These are phyloP conservation scores for Kwoniella botswanensis DNA, from an alignment of 768 basidiomycete genomes.

Conservation along the genomic window DNA sequence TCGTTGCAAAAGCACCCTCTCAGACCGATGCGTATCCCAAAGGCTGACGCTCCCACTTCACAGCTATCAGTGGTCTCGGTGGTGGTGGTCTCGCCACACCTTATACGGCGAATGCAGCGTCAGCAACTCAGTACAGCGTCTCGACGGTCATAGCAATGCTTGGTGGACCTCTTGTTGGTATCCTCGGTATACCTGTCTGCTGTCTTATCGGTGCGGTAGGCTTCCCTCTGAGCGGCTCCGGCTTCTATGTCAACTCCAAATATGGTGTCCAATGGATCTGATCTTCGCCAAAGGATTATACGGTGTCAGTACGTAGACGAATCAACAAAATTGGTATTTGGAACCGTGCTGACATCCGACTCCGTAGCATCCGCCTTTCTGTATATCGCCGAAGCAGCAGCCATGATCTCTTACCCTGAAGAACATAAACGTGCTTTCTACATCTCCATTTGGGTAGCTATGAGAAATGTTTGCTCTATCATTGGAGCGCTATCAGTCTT, in stretches of 20 bases:
- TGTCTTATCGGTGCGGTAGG: slow-evolving; percentile 29
- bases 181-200: slow-evolving; percentile 39
- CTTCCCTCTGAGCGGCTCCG: slow-evolving; percentile 27
- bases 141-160: slow-evolving; percentile 30
- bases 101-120: slow-evolving; percentile 30
- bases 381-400: slow-evolving; percentile 18
- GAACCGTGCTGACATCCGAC: neutral
- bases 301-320: slow-evolving; percentile 5
- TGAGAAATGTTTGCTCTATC: slow-evolving; percentile 19
- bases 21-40: no score
- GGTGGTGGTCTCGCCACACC: slow-evolving; percentile 38
- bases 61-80: slow-evolving; percentile 16
- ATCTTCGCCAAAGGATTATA: slow-evolving; percentile 14
- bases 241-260: slow-evolving; percentile 28
- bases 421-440: slow-evolving; percentile 10
- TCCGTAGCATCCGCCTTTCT: slow-evolving; percentile 16
- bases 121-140: slow-evolving; percentile 23
- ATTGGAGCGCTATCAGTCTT: slow-evolving; percentile 17
- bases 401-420: slow-evolving; percentile 17
- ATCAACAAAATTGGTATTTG: neutral
- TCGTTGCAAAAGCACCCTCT: no score
- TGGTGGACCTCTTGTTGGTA: slow-evolving; percentile 44
- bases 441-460: slow-evolving; percentile 19
- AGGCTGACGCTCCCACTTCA: neutral
- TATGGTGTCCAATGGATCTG: slow-evolving; percentile 10